Evolutionary conservation across 2,329 filamentous ascomycete genomes (phyloP).

Genomic region (Pseudogymnoascus sp.): DNA sequence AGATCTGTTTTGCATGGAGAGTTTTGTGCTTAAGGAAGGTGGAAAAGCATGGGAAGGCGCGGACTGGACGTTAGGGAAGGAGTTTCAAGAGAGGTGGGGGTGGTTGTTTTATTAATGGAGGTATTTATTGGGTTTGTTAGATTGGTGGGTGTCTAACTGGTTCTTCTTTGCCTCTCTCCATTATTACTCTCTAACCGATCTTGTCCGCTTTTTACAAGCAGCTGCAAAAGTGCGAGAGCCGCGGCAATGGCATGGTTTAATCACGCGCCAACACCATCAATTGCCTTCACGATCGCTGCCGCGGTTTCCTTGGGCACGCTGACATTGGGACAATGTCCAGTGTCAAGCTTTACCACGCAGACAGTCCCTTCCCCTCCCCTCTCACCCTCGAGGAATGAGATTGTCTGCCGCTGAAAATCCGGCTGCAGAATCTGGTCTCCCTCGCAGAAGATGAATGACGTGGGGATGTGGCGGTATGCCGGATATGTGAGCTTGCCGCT

Average conservation of each 20-base stretch:
- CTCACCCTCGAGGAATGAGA: neutral
- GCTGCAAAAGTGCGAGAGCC: neutral
- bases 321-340: neutral
- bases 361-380: neutral
- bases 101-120: conserved; percentile 6
- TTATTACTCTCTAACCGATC: neutral
- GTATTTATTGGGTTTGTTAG: neutral
- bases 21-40: conserved; percentile 6
- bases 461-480: neutral
- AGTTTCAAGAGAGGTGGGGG: conserved; percentile 2
- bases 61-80: neutral
- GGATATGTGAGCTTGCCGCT: neutral
- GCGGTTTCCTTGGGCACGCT: neutral
- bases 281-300: neutral
- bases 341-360: neutral
- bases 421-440: neutral
- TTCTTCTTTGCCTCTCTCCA: neutral
- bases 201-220: neutral
- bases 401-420: neutral
- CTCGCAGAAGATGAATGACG: neutral
- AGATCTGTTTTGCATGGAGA: neutral
- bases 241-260: neutral
- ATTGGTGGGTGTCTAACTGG: neutral
- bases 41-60: neutral
- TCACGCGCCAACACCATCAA: neutral